Evolutionary conservation across 2,329 filamentous ascomycete genomes (phyloP).

Genomic region (Elsinoe batatas): DNA sequence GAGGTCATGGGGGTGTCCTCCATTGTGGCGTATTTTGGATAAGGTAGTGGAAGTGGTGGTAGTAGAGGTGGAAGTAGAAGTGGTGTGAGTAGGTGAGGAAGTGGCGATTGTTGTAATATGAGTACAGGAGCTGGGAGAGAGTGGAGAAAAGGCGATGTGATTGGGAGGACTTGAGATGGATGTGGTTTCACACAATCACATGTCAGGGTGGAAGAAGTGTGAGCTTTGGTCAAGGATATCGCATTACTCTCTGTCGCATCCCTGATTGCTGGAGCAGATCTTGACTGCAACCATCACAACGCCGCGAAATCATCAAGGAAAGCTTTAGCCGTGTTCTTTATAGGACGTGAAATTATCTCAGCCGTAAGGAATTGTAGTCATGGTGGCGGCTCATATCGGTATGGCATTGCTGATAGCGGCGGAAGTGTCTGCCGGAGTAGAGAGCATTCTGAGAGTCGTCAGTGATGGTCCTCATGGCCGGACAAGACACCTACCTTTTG

Average conservation of each 20-base stretch:
- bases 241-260: not conserved
- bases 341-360: not conserved
- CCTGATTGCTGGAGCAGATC: constrained; percentile 1
- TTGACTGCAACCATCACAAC: not conserved
- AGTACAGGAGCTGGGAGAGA: too few species aligned
- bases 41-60: too few species aligned
- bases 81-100: too few species aligned
- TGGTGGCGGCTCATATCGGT: constrained; percentile 17
- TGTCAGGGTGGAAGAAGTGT: not conserved
- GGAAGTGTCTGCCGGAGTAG: constrained; percentile 26
- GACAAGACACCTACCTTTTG: constrained; percentile 20
- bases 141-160: too few species aligned
- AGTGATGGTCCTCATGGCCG: not conserved
- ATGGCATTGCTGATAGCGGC: constrained; percentile 24
- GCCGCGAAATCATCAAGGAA: not conserved
- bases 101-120: too few species aligned
- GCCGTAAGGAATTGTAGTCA: not conserved
- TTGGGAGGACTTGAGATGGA: too few species aligned
- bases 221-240: not conserved
- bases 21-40: too few species aligned
- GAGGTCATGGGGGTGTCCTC: too few species aligned
- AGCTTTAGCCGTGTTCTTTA: not conserved
- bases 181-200: too few species aligned
- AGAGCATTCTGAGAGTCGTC: constrained; percentile 26
- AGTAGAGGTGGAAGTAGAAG: too few species aligned